Evolutionary conservation across 1,284 basidiomycete species (phyloP), one percentile per base, ranked within the genome.

Genomic region (Neotropicomus parvogracilis): DNA sequence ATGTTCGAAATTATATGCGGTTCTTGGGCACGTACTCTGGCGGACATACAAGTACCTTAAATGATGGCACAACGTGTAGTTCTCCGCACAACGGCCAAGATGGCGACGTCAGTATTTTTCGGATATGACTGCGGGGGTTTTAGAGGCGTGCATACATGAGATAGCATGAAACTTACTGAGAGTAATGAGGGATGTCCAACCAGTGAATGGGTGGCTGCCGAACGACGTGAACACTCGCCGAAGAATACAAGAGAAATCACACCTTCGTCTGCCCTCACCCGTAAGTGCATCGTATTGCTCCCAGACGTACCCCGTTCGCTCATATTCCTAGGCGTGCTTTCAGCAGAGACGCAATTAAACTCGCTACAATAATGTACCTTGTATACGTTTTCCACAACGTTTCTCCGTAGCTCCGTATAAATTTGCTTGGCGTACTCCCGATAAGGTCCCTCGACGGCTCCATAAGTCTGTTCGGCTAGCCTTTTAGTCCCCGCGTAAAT

Each of bases 261-360:
- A 83, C 90, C 88, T 93, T 70, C 93, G 74, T 62, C 78, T 79
- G 1, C 94, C 94, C 60, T 89, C 79, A 12, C 94, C 94, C 10
- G 81, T 90, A 9, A 74, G 68, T 0, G 91, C 73, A 63, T 97
- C 87, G 66, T 97, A 97, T 67, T 97, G 95, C 67, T 97, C 94
- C 92, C 94, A 97, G 10, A 93, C 90, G 64, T 91, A 95, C 8
- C 92, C 93, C 1, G 93, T 97, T 24, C 88, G 79, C 59, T 89
- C 74, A 65, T 93, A 97, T 69, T 97, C 91, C 88, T 94, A 60
- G 37, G 33, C 10, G n/a, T 48, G n/a, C 31, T 27, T 32, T 66
- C 16, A 59, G 46, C 24, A 39, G 45, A 42, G 44, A 52, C 48
- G 35, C 21, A 8, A 17, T 32, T 14, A 27, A 28, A 7, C 17